These are phyloP conservation scores for Filosporella fistucella DNA, from an alignment of 495 filamentous ascomycete genomes.

Conservation along the genomic window DNA sequence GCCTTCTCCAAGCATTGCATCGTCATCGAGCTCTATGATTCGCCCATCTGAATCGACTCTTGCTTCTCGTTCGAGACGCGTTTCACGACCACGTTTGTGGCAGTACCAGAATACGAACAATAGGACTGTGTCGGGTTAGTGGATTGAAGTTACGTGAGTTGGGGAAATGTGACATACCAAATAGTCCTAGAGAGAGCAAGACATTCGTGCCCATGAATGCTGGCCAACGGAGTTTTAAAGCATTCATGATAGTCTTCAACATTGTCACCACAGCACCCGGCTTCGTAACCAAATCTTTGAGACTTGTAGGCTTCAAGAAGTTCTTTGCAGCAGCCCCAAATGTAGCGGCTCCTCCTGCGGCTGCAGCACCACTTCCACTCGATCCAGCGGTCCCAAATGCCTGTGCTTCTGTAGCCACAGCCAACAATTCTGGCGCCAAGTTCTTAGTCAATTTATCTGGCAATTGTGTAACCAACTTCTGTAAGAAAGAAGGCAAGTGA, in stretches of 20 bases:
- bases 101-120: constrained; percentile 96
- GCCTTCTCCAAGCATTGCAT: constrained; percentile 11
- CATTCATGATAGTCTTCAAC: constrained; percentile 80
- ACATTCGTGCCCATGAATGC: constrained; percentile 81
- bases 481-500: constrained; percentile 71
- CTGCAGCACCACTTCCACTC: constrained; percentile 17
- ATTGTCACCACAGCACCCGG: constrained; percentile 78
- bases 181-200: constrained; percentile 78
- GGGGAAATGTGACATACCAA: constrained; percentile 51
- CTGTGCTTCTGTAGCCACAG: constrained; percentile 66
- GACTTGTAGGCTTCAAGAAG: constrained; percentile 33
- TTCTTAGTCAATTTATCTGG: constrained; percentile 73
- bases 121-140: constrained; percentile 52
- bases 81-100: constrained; percentile 86
- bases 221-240: constrained; percentile 78
- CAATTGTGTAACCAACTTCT: constrained; percentile 81
- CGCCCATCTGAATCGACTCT: constrained; percentile 20
- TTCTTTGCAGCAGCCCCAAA: constrained; percentile 29
- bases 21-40: constrained; percentile 17
- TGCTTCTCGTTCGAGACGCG: constrained; percentile 53
- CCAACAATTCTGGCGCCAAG: constrained; percentile 75
- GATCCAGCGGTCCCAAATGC: constrained; percentile 47
- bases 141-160: background rate
- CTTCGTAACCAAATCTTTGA: constrained; percentile 80
- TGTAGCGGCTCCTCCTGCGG: constrained; percentile 2